Conservation (phyloP, 2,329 filamentous ascomycete species). For the Penicillium sclerotigenum region DNA sequence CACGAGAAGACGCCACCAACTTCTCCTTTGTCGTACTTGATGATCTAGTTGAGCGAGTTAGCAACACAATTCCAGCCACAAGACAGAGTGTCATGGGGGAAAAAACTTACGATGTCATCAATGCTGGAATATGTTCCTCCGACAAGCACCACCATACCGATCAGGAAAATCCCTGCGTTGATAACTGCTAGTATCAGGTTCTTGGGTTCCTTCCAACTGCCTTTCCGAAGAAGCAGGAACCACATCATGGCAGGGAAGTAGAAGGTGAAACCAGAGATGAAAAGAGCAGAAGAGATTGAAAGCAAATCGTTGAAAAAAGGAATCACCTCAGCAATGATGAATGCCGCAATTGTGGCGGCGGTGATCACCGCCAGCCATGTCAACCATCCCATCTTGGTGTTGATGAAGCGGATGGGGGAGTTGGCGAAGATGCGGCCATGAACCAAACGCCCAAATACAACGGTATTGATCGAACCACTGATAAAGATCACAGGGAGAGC, state of each 20-base stretch:
- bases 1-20: conserved; percentile 72
- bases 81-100: not conserved
- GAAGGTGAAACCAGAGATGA: conserved; percentile 87
- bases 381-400: conserved; percentile 34
- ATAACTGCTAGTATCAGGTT: conserved; percentile 53
- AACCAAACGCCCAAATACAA: conserved; percentile 33
- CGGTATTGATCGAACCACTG: conserved; percentile 35
- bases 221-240: conserved; percentile 28
- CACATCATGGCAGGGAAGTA: conserved; percentile 53
- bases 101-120: conserved; percentile 31
- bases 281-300: conserved; percentile 57
- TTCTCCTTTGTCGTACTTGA: conserved; percentile 60
- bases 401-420: conserved; percentile 33
- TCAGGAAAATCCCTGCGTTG: conserved; percentile 66
- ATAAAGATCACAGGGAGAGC: conserved; percentile 36
- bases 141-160: conserved; percentile 71
- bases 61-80: not conserved
- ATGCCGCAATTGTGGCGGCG: conserved; percentile 70
- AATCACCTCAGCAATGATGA: conserved; percentile 80
- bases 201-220: conserved; percentile 32
- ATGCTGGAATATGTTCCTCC: conserved; percentile 71
- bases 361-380: conserved; percentile 30
- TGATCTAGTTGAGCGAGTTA: conserved; percentile 41
- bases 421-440: conserved; percentile 33
- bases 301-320: conserved; percentile 72